phyloP scores from a whole-genome alignment of 2,329 filamentous ascomycete species.

The Remersonia thermophila region DNA sequence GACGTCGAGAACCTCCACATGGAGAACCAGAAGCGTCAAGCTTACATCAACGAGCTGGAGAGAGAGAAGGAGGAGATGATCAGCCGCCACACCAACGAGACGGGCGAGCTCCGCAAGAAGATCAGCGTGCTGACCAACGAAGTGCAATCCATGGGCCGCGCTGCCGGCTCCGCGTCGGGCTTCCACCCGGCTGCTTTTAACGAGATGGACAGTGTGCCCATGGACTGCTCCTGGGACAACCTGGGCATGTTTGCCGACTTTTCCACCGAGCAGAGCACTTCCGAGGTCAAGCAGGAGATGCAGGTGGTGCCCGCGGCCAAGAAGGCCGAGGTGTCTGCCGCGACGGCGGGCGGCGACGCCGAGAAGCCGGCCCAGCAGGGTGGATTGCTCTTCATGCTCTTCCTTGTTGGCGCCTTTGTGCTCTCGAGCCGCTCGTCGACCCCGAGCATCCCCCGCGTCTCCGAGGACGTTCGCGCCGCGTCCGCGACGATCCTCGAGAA shows the following conservation, averaged over 20 bases:
- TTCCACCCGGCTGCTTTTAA: conserved; percentile 57
- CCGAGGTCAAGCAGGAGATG: conserved; percentile 48
- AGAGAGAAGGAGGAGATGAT: conserved; percentile 90
- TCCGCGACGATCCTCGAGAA: conserved; percentile 67
- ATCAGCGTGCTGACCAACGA: conserved; percentile 68
- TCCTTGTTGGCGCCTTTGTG: conserved; percentile 92
- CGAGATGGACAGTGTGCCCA: conserved; percentile 72
- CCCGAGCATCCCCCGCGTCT: conserved; percentile 64
- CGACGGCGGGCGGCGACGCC: conserved; percentile 26
- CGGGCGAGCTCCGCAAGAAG: conserved; percentile 84
- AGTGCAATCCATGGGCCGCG: conserved; percentile 57
- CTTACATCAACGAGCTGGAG: conserved; percentile 63
- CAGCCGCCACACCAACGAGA: conserved; percentile 77
- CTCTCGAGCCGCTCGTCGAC: conserved; percentile 67
- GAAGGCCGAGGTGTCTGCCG: conserved; percentile 37
- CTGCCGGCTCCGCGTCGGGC: conserved; percentile 45
- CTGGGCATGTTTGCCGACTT: conserved; percentile 68
- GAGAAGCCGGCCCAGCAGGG: conserved; percentile 64
- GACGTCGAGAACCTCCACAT: conserved; percentile 59
- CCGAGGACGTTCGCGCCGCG: conserved; percentile 67
- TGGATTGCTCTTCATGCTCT: conserved; percentile 81
- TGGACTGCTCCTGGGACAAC: conserved; percentile 73
- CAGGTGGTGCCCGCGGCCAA: conserved; percentile 40
- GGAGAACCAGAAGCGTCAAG: conserved; percentile 62
- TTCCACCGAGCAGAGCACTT: conserved; percentile 38